Percentiles rank a stretch among this genome's conserved stretches.
Evolutionary conservation across 2,329 filamentous ascomycete species (phyloP).

Genomic region (Fusarium sp.): DNA sequence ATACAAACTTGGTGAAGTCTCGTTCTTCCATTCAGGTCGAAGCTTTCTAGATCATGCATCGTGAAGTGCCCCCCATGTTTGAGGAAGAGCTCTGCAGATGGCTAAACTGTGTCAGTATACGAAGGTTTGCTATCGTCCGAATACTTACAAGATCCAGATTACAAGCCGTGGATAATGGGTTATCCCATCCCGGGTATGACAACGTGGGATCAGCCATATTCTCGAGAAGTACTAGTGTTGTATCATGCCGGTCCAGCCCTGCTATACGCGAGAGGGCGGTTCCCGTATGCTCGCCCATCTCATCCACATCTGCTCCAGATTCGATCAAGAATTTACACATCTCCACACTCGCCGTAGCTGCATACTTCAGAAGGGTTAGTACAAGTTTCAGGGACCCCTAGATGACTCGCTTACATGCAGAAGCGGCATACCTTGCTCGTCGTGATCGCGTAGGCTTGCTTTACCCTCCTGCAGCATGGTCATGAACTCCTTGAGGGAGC

Average conservation of each 20-base stretch:
- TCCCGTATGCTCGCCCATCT: constrained; percentile 11
- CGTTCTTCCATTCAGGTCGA: constrained; percentile 9
- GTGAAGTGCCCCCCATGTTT: constrained; percentile 3
- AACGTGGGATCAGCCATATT: constrained; percentile 25
- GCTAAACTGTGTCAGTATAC: neutral
- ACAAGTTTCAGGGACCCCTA: fast-evolving
- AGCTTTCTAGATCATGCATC: constrained; percentile 8
- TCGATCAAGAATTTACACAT: constrained; percentile 32
- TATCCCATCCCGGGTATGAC: constrained; percentile 13
- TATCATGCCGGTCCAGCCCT: constrained; percentile 2
- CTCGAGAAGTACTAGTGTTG: constrained; percentile 7
- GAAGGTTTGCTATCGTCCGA: fast-evolving
- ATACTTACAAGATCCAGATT: constrained; percentile 12
- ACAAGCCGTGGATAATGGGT: constrained; percentile 4
- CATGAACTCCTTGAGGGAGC: neutral
- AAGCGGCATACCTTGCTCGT: constrained; percentile 23
- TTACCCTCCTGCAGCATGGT: neutral
- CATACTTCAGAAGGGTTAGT: neutral
- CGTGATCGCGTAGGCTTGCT: constrained; percentile 24
- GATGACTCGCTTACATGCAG: neutral
- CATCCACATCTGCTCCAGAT: constrained; percentile 26
- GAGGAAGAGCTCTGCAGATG: constrained; percentile 5
- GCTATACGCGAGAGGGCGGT: constrained; percentile 17
- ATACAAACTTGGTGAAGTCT: constrained; percentile 15
- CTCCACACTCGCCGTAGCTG: constrained; percentile 4